These are phyloP conservation scores for Sabuloglossum arenarium DNA, from an alignment of 495 filamentous ascomycete species.

Conservation along the genomic window DNA sequence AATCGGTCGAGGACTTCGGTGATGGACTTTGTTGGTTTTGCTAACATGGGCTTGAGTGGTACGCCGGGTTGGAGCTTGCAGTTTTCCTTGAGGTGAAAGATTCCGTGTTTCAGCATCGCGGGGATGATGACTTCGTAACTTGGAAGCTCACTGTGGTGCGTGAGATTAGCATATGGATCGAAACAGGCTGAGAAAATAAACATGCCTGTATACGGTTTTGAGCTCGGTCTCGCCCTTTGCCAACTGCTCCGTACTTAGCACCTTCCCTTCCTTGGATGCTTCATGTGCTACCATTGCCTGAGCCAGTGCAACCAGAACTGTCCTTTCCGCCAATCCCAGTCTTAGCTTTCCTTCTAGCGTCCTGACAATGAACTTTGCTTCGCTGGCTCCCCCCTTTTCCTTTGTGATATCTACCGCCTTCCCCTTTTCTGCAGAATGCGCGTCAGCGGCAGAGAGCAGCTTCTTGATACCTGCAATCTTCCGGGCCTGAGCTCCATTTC, in stretches of 20 bases:
- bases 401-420: constrained; percentile 69
- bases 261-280: constrained; percentile 39
- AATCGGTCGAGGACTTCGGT: constrained; percentile 95
- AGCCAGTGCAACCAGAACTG: constrained; percentile 68
- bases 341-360: constrained; percentile 87
- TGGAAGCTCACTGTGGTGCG: constrained; percentile 50
- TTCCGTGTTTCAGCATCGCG: constrained; percentile 65
- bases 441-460: constrained; percentile 68
- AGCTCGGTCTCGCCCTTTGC: constrained; percentile 65
- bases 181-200: background rate
- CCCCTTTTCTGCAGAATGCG: constrained; percentile 42
- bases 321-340: constrained; percentile 80
- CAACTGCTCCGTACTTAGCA: constrained; percentile 50
- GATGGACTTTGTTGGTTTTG: constrained; percentile 97
- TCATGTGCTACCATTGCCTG: constrained; percentile 79
- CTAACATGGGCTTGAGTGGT: constrained; percentile 95
- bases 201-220: constrained; percentile 75
- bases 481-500: constrained; percentile 69
- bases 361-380: constrained; percentile 82
- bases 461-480: constrained; percentile 95
- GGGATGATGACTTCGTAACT: constrained; percentile 93
- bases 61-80: constrained; percentile 92
- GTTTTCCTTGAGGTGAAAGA: constrained; percentile 54
- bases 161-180: background rate
- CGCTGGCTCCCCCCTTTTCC: constrained; percentile 82